Base-by-base conservation (phyloP, 2,329 filamentous ascomycete genomes). In the Talaromyces funiculosus region DNA sequence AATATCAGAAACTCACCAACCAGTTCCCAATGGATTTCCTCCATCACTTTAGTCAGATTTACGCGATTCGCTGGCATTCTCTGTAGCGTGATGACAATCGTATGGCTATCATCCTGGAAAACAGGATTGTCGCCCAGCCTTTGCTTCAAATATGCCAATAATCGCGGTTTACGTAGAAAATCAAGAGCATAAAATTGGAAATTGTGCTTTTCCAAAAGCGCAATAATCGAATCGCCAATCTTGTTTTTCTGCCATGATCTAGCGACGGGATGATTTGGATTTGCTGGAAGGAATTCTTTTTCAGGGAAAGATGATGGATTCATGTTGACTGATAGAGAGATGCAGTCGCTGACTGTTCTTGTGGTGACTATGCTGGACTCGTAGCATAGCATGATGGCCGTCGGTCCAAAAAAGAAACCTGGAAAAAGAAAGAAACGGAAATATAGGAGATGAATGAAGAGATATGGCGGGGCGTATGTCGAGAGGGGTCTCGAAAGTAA, bases 11-110 rank as follows among this genome's bases (percentile, higher is more conserved):
- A 37, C 20, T 35, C 22, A 42, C 47, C n/a, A 1, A n/a, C 37
- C 20, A 53, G 3, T 18, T 40, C 35, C 35, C 31, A 16, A 59
- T 58, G 26, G n/a, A 61, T 58, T 2, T 33, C 22, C 2, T 61
- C 18, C 37, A 61, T 38, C 2, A 55, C 12, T 10, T 57, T 16
- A 8, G 14, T n/a, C 22, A 61, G 22, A 9, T 7, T 2, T 8
- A 6, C 16, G 7, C 16, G 33, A 3, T 42, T 45, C 1, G 22
- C 53, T 20, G 60, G 55, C 29, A 58, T 40, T 4, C 8, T 29
- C 16, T 29, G 26, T 9, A 58, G 7, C 4, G 60, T 61, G 20
- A 61, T 58, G 1, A 61, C 55, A 35, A 61, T n/a, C 7, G 47
- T 45, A 45, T 61, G 54, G n/a, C 42, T 49, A 40, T 58, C 47